Conservation (phyloP, 495 filamentous ascomycete species). For the Pyrenopolyporus hunteri region DNA sequence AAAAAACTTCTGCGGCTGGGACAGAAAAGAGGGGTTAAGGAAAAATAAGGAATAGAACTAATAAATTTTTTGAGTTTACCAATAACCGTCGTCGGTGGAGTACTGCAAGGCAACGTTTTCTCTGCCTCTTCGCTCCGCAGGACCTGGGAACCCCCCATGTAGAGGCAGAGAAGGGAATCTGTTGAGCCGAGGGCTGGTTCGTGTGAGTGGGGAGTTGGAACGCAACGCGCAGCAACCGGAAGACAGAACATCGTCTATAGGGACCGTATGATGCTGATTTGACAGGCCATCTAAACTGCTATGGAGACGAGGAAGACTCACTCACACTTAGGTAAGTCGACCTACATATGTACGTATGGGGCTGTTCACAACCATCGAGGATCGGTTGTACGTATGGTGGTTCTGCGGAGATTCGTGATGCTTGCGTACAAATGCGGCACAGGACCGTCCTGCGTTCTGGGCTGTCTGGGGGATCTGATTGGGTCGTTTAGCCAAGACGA, state of each 20-base stretch:
- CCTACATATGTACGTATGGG: conserved; percentile 4
- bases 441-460: conserved; percentile 13
- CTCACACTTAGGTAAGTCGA: background rate
- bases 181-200: conserved; percentile 22
- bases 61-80: conserved; percentile 15
- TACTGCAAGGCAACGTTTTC: conserved; percentile 22
- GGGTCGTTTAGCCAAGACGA: conserved; percentile 29
- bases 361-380: conserved; percentile 18
- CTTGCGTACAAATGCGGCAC: conserved; percentile 12
- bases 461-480: conserved; percentile 30
- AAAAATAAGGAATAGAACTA: conserved; percentile 15
- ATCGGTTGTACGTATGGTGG: conserved; percentile 20
- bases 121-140: background rate
- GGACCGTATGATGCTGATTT: conserved; percentile 14
- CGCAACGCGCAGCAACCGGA: background rate
- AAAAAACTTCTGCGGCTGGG: conserved; percentile 21
- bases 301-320: background rate
- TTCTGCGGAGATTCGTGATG: conserved; percentile 23
- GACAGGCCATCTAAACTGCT: conserved; percentile 2
- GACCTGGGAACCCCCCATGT: conserved; percentile 11
- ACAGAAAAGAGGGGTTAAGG: conserved; percentile 27
- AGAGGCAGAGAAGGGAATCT: conserved; percentile 3
- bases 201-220: conserved; percentile 28
- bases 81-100: conserved; percentile 23
- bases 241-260: conserved; percentile 2